Conservation (phyloP, 176 grass and related monocot genomes). For the Poa annua region DNA sequence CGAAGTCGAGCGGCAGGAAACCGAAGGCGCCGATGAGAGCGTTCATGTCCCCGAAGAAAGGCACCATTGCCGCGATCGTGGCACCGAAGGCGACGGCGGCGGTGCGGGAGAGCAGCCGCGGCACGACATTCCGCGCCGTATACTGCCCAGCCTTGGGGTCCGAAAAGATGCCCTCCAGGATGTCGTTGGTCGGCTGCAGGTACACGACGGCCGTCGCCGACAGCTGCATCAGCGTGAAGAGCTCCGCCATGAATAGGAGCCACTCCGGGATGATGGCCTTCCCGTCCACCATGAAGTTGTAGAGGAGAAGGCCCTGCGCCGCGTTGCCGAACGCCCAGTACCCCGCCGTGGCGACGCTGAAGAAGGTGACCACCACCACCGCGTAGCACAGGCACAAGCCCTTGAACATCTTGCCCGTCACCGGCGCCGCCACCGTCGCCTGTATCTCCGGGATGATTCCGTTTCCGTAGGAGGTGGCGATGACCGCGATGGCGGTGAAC, state of each 20-base stretch:
- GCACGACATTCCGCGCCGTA: conserved; percentile 62
- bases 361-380: conserved; percentile 78
- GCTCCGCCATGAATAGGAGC: conserved; percentile 66
- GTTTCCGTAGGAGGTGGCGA: conserved; percentile 86
- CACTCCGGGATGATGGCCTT: conserved; percentile 62
- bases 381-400: conserved; percentile 78
- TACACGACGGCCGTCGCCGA: conserved; percentile 85
- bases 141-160: conserved; percentile 67
- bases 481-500: conserved; percentile 82
- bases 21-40: conserved; percentile 84
- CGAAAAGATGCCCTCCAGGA: conserved; percentile 69
- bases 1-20: conserved; percentile 93
- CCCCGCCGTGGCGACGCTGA: conserved; percentile 86
- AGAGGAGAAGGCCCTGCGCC: conserved; percentile 56
- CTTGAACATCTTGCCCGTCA: conserved; percentile 97
- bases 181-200: conserved; percentile 91
- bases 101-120: conserved; percentile 61
- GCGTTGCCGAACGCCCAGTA: conserved; percentile 94
- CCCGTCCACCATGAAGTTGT: conserved; percentile 75
- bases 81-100: conserved; percentile 59
- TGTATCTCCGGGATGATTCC: conserved; percentile 97
- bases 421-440: conserved; percentile 77
- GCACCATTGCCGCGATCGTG: conserved; percentile 79
- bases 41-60: conserved; percentile 97
- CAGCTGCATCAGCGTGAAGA: conserved; percentile 82